Percentiles rank a stretch among this genome's conserved stretches.
Evolutionary conservation across 352 stramenopile genomes (phyloP).

Genomic region (Phytophthora rubi): DNA sequence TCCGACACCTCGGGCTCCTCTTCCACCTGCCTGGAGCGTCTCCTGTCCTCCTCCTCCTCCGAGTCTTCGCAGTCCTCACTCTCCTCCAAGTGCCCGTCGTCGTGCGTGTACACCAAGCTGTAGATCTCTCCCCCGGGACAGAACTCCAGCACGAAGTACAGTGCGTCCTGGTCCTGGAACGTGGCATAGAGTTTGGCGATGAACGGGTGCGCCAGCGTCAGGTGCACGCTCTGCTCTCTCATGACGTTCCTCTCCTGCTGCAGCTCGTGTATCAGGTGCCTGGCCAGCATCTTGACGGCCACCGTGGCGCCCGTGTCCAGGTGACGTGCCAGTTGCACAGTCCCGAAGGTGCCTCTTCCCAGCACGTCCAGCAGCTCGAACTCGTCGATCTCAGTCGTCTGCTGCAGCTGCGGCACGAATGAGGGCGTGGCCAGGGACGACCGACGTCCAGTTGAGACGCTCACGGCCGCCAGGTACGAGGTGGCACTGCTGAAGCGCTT

Average conservation of each 20-base stretch:
- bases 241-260: slow-evolving; percentile 75
- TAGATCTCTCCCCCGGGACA: slow-evolving; percentile 84
- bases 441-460: slow-evolving; percentile 21
- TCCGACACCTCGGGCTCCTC: slow-evolving; percentile 27
- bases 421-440: slow-evolving; percentile 23
- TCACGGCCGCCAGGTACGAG: slow-evolving; percentile 31
- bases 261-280: slow-evolving; percentile 53
- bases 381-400: slow-evolving; percentile 41
- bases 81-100: slow-evolving; percentile 41
- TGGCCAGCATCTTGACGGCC: slow-evolving; percentile 66
- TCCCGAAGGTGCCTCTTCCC: slow-evolving; percentile 72
- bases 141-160: slow-evolving; percentile 85
- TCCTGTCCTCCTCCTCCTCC: slow-evolving; percentile 27
- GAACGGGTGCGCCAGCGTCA: slow-evolving; percentile 64
- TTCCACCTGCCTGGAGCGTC: slow-evolving; percentile 19
- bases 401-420: slow-evolving; percentile 36
- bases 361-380: slow-evolving; percentile 72
- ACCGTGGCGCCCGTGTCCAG: slow-evolving; percentile 56
- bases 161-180: slow-evolving; percentile 73
- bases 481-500: slow-evolving; percentile 32
- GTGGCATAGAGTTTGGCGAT: slow-evolving; percentile 65
- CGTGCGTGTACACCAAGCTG: slow-evolving; percentile 80
- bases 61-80: slow-evolving; percentile 23
- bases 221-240: slow-evolving; percentile 71
- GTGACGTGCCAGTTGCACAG: slow-evolving; percentile 73